Evolutionary conservation across 257 asterid species (phyloP).

Genomic region (Salvia splendens): DNA sequence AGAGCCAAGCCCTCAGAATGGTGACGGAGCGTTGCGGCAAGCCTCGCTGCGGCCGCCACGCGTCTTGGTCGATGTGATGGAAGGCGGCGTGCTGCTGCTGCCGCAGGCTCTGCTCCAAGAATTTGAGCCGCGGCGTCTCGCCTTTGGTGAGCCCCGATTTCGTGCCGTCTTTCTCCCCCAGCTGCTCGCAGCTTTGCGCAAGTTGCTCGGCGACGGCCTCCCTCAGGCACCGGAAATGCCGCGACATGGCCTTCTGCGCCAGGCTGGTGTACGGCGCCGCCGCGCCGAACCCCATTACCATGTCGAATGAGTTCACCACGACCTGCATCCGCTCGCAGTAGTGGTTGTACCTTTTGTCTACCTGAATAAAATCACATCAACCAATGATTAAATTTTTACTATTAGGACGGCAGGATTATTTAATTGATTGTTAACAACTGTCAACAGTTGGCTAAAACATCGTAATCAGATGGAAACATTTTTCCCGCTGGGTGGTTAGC

Average conservation of each 20-base stretch:
- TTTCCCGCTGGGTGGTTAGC: conserved; percentile 33
- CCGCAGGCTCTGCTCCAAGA: conserved; percentile 76
- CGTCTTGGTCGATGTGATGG: conserved; percentile 68
- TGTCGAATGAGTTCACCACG: conserved; percentile 92
- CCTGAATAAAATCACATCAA: conserved; percentile 42
- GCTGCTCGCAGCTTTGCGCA: conserved; percentile 59
- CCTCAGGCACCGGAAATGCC: conserved; percentile 85
- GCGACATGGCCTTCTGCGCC: conserved; percentile 95
- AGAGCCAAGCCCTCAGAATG: conserved; percentile 94
- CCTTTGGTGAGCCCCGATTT: conserved; percentile 85
- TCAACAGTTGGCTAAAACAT: conserved; percentile 22
- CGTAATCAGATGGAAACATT: conserved; percentile 32
- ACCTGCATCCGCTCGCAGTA: conserved; percentile 97
- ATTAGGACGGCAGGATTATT: too few species aligned
- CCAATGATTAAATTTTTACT: too few species aligned
- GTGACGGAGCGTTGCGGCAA: conserved; percentile 90
- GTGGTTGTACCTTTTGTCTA: conserved; percentile 83
- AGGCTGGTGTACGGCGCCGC: conserved; percentile 83
- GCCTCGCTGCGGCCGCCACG: conserved; percentile 97
- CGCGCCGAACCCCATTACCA: conserved; percentile 90
- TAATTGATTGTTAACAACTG: too few species aligned
- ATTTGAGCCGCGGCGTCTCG: conserved; percentile 81
- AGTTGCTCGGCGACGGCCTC: conserved; percentile 73
- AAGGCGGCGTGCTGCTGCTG: conserved; percentile 46
- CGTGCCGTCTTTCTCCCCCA: conserved; percentile 77